Conservation (phyloP, 2,329 filamentous ascomycete species). For the Xylaria sp. region DNA sequence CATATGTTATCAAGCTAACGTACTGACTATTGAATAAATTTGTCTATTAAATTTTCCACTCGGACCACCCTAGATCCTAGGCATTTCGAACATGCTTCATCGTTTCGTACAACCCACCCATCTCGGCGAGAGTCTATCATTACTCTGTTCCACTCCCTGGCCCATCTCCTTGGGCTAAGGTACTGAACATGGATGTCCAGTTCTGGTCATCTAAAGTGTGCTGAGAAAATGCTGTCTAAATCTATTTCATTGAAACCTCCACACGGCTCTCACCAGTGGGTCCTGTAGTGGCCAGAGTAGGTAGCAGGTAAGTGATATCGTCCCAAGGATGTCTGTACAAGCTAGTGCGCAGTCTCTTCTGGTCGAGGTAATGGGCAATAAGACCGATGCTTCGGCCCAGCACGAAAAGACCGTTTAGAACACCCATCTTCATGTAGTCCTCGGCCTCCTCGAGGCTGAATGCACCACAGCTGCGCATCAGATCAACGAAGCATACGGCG, state of each 20-base stretch:
- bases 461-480: slow-evolving; percentile 96
- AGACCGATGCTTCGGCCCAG: slow-evolving; percentile 97
- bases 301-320: slow-evolving; percentile 94
- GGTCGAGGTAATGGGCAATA: slow-evolving; percentile 99
- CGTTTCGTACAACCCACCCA: slow-evolving; percentile 43
- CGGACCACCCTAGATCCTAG: slow-evolving; percentile 36
- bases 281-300: slow-evolving; percentile 76
- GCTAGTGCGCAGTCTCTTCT: slow-evolving; percentile 98
- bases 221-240: slow-evolving; percentile 40
- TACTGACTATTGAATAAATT: slow-evolving; percentile 25
- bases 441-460: slow-evolving; percentile 97
- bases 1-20: background rate
- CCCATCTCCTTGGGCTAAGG: slow-evolving; percentile 28
- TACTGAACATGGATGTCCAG: slow-evolving; percentile 34
- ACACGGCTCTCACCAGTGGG: slow-evolving; percentile 86
- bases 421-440: slow-evolving; percentile 99
- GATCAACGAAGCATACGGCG: slow-evolving; percentile 97
- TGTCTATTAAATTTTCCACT: slow-evolving; percentile 41
- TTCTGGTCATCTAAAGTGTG: slow-evolving; percentile 40
- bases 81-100: slow-evolving; percentile 39
- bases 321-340: slow-evolving; percentile 99
- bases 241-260: slow-evolving; percentile 79
- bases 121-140: slow-evolving; percentile 40
- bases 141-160: slow-evolving; percentile 35
- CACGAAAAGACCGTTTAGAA: slow-evolving; percentile 99